Conservation (phyloP, 139 green algal species). For the Pleodorina starrii region DNA sequence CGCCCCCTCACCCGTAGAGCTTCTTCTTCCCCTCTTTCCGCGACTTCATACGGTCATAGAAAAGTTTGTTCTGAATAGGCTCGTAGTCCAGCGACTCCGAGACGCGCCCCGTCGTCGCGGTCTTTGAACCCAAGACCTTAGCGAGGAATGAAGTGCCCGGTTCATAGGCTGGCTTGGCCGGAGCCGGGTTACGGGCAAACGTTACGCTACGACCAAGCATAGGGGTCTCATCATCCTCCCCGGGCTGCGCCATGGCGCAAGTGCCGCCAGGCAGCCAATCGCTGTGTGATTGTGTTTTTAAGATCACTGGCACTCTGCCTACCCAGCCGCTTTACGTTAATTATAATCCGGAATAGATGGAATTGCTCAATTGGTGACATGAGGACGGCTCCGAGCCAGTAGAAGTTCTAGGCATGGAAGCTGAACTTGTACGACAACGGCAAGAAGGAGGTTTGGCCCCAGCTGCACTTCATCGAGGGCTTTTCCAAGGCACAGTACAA, state of each 20-base stretch:
- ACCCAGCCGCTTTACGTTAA: too few relatives aligned
- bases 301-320: too few relatives aligned
- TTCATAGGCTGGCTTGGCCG: neutral
- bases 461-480: too few relatives aligned
- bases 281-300: neutral
- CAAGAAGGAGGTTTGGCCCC: too few relatives aligned
- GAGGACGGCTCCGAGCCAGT: too few relatives aligned
- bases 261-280: conserved; percentile 12
- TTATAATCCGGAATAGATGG: too few relatives aligned
- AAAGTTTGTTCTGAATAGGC: conserved; percentile 76
- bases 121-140: conserved; percentile 47
- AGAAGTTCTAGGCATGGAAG: too few relatives aligned
- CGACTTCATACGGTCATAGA: conserved; percentile 64
- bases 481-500: too few relatives aligned
- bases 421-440: too few relatives aligned
- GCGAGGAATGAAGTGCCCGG: conserved; percentile 15
- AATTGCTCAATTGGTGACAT: too few relatives aligned
- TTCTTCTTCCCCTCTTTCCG: conserved; percentile 69
- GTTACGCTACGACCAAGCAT: conserved; percentile 38
- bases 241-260: conserved; percentile 7
- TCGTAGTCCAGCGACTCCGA: conserved; percentile 77
- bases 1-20: conserved; percentile 68
- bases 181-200: neutral
- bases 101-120: neutral
- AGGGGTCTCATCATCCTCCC: conserved; percentile 8